These are phyloP conservation scores for Zasmidium angulare DNA, from an alignment of 2,329 filamentous ascomycete genomes.

Conservation along the genomic window DNA sequence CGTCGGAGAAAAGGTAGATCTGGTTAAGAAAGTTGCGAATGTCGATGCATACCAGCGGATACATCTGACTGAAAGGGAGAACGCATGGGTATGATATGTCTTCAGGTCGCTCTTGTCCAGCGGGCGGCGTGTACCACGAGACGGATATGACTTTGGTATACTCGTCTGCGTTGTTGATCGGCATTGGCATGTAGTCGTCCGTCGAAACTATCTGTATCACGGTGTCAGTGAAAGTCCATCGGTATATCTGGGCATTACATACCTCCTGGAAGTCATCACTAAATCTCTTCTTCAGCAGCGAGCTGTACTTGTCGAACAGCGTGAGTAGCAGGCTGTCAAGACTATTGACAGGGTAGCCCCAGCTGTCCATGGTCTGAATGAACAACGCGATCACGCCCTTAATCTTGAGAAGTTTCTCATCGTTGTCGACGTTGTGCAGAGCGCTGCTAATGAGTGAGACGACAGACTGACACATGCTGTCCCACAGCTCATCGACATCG, in stretches of 20 bases:
- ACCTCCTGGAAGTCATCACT: conserved; percentile 95
- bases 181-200: conserved; percentile 99
- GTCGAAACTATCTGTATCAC: conserved; percentile 65
- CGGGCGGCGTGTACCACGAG: conserved; percentile 81
- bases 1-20: conserved; percentile 96
- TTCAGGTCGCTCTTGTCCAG: conserved; percentile 66
- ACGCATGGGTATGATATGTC: conserved; percentile 84
- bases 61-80: conserved; percentile 99
- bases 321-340: conserved; percentile 84
- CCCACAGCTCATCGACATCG: conserved; percentile 98
- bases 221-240: conserved; percentile 4
- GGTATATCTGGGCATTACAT: conserved; percentile 7
- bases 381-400: conserved; percentile 92
- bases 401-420: conserved; percentile 87
- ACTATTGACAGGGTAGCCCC: conserved; percentile 80
- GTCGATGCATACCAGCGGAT: conserved; percentile 95
- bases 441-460: conserved; percentile 80
- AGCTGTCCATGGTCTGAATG: conserved; percentile 97
- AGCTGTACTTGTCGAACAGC: conserved; percentile 90
- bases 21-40: conserved; percentile 97
- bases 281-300: conserved; percentile 84
- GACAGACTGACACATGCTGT: conserved; percentile 90
- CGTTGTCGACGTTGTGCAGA: conserved; percentile 76
- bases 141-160: conserved; percentile 96
- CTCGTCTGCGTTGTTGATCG: conserved; percentile 83